A percentile compares a stretch with the other conserved stretches of the same genome.
phyloP scores from a whole-genome alignment of 352 stramenopile species.

The Pythium biforme region DNA sequence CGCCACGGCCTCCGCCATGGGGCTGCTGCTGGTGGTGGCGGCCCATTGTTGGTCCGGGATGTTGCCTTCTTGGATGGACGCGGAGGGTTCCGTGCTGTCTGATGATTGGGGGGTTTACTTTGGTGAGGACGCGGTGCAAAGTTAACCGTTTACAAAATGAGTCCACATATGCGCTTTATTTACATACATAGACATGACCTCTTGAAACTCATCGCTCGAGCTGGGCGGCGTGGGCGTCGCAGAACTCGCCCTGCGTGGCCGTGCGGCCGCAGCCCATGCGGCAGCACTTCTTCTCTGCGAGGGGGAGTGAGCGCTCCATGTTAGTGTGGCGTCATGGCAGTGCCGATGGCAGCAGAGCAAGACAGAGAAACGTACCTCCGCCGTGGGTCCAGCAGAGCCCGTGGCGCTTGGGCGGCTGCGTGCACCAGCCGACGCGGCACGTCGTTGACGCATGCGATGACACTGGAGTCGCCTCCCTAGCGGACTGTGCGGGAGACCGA shows the following conservation, averaged over 20 bases:
- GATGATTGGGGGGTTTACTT: background rate
- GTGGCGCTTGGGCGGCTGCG: constrained; percentile 36
- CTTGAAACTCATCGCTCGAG: background rate
- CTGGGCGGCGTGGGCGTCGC: constrained; percentile 36
- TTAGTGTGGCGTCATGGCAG: no score
- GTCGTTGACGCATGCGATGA: background rate
- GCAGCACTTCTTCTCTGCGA: constrained; percentile 48
- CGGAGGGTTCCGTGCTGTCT: background rate
- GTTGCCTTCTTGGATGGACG: constrained; percentile 6
- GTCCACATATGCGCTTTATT: background rate
- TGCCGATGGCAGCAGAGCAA: no score
- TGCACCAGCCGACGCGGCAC: constrained; percentile 52
- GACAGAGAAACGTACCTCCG: constrained; percentile 29
- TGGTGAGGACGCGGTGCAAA: background rate
- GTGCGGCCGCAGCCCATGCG: constrained; percentile 30
- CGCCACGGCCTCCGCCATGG: background rate
- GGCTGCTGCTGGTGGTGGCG: background rate
- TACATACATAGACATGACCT: constrained; percentile 8
- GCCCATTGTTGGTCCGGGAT: background rate
- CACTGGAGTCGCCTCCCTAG: background rate
- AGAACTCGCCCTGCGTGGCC: constrained; percentile 42
- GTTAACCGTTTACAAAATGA: background rate
- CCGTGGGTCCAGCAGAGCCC: constrained; percentile 56
- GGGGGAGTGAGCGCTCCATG: background rate
- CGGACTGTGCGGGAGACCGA: background rate